Percentiles rank a stretch among this genome's conserved stretches.
These are phyloP conservation scores for Pseudogymnoascus pannorum DNA, from an alignment of 2,329 filamentous ascomycete genomes.

Conservation along the genomic window DNA sequence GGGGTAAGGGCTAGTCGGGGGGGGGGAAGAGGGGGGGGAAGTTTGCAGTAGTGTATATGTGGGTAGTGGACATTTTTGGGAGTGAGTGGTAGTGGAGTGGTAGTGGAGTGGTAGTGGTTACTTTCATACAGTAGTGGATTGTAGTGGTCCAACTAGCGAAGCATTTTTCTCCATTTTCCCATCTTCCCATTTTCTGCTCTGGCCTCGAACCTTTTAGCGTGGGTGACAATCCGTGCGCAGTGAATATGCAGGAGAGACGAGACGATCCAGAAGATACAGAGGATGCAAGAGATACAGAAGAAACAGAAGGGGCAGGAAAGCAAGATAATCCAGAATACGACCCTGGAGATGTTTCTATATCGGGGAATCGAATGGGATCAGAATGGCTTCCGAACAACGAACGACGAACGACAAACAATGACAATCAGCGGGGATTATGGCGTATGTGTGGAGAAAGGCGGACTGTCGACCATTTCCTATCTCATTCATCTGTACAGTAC, in stretches of 20 bases:
- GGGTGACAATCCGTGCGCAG: not conserved
- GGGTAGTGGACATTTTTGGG: no score
- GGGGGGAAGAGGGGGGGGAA: no score
- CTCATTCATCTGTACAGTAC: not conserved
- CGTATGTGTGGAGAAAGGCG: not conserved
- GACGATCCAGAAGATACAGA: not conserved
- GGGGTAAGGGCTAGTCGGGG: not conserved
- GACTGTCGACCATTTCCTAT: not conserved
- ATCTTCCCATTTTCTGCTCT: not conserved
- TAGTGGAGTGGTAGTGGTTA: not conserved
- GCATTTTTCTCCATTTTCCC: constrained; percentile 2
- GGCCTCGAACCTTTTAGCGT: constrained; percentile 1
- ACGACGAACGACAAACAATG: no score
- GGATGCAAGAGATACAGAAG: not conserved
- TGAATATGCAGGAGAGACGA: not conserved
- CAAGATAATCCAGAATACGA: not conserved
- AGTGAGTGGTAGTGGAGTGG: not conserved
- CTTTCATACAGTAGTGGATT: not conserved
- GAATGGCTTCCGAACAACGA: no score
- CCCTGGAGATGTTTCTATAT: not conserved
- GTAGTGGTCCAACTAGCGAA: not conserved
- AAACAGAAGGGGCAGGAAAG: not conserved
- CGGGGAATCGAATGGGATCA: not conserved
- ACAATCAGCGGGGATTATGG: not conserved
- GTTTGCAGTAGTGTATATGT: not conserved